A percentile compares a stretch with the other conserved stretches of the same genome.
Evolutionary conservation across 2,329 filamentous ascomycete species (phyloP).

Genomic region (Cadophora malorum): DNA sequence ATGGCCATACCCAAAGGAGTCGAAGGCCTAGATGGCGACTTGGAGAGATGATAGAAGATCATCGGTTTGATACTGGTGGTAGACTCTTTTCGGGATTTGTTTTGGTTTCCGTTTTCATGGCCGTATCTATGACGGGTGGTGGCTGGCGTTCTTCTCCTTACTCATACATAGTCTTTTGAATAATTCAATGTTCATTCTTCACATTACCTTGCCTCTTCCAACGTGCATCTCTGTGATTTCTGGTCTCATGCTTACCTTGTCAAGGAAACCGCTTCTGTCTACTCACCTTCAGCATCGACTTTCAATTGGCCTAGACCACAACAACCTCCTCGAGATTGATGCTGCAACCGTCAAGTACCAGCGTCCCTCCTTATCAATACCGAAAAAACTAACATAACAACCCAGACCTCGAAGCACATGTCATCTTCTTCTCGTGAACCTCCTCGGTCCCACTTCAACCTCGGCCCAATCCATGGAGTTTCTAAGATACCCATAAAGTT

Average conservation of each 20-base stretch:
- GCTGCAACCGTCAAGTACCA: too few species aligned
- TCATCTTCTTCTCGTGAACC: background rate
- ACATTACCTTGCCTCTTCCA: background rate
- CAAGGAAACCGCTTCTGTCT: background rate
- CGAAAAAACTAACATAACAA: background rate
- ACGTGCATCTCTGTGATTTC: background rate
- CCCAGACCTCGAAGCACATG: background rate
- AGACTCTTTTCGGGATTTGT: background rate
- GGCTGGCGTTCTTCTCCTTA: slow-evolving; percentile 1
- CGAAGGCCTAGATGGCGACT: slow-evolving; percentile 19
- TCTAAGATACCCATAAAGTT: background rate
- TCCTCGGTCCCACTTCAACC: background rate
- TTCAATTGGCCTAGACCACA: too few species aligned
- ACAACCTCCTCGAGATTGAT: too few species aligned
- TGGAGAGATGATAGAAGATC: background rate
- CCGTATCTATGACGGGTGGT: background rate
- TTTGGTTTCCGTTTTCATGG: background rate
- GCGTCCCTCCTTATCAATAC: too few species aligned
- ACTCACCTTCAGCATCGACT: background rate
- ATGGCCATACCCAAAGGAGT: slow-evolving; percentile 40
- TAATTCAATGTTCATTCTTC: background rate
- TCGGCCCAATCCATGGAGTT: background rate
- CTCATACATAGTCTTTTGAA: slow-evolving; percentile 9
- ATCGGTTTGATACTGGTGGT: background rate
- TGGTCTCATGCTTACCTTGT: background rate